Conservation (phyloP, 495 filamentous ascomycete genomes). For the Penicillium desertorum region DNA sequence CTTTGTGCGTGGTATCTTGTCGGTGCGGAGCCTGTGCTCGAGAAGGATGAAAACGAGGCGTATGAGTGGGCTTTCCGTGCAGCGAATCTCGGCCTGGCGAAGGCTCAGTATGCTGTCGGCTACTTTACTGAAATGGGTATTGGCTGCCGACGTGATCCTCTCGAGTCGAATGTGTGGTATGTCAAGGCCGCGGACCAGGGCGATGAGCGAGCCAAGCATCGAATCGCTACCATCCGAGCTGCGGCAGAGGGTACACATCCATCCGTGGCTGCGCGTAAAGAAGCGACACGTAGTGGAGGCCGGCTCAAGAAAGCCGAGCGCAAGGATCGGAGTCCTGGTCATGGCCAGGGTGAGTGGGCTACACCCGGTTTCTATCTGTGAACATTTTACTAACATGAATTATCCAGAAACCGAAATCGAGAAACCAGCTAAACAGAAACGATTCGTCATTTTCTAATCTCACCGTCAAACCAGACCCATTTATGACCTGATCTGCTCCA, state of each 20-base stretch:
- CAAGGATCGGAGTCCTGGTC: slow-evolving; percentile 7
- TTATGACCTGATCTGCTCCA: neutral
- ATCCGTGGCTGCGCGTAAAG: slow-evolving; percentile 24
- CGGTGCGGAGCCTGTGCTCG: slow-evolving; percentile 86
- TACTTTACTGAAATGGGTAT: slow-evolving; percentile 99
- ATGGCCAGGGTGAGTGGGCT: slow-evolving; percentile 18
- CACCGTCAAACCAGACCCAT: neutral
- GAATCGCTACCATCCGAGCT: slow-evolving; percentile 80
- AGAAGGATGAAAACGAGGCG: slow-evolving; percentile 93
- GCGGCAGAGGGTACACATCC: slow-evolving; percentile 73
- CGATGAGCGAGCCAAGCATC: slow-evolving; percentile 81
- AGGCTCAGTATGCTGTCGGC: slow-evolving; percentile 91
- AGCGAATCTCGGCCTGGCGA: slow-evolving; percentile 82
- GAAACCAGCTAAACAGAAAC: slow-evolving; percentile 31
- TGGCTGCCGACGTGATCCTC: slow-evolving; percentile 84
- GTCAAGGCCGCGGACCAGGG: slow-evolving; percentile 92
- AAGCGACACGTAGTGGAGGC: slow-evolving; percentile 18
- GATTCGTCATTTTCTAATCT: slow-evolving; percentile 36
- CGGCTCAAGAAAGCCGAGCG: slow-evolving; percentile 19
- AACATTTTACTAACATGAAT: neutral
- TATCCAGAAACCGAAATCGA: slow-evolving; percentile 16
- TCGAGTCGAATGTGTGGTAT: slow-evolving; percentile 98
- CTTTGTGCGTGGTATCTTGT: slow-evolving; percentile 98
- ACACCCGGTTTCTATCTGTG: neutral
- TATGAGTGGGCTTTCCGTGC: slow-evolving; percentile 93